These are phyloP conservation scores for Linnemannia zychae DNA, from an alignment of 192 early-diverging fungal genomes.

Conservation along the genomic window DNA sequence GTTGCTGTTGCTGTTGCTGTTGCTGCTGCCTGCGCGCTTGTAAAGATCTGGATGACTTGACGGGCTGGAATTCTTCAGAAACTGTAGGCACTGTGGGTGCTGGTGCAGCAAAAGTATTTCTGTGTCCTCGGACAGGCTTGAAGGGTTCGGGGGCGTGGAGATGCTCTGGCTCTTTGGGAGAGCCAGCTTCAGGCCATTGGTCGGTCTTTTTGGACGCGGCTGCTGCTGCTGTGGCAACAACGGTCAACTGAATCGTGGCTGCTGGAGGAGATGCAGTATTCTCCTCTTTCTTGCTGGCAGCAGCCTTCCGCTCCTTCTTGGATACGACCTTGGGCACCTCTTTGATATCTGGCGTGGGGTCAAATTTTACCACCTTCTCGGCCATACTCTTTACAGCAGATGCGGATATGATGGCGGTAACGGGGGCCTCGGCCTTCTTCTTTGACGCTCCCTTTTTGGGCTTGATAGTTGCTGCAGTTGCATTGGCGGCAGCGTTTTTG, in stretches of 20 bases:
- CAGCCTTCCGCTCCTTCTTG: background rate
- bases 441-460: background rate
- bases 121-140: background rate
- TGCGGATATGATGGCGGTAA: too few species aligned
- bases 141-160: background rate
- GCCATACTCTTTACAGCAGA: background rate
- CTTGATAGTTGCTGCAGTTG: background rate
- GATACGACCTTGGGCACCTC: constrained; percentile 17
- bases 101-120: background rate
- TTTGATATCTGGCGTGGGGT: background rate
- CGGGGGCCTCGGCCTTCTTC: background rate
- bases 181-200: background rate
- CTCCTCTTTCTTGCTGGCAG: background rate
- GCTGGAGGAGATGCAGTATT: background rate
- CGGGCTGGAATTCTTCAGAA: background rate
- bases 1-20: background rate
- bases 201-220: background rate
- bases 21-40: background rate
- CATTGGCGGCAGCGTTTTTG: background rate
- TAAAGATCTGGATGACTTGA: background rate
- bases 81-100: background rate
- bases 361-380: background rate
- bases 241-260: background rate
- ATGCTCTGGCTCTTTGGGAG: background rate
- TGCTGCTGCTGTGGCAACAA: background rate